phyloP scores from a whole-genome alignment of 2,329 filamentous ascomycete genomes.

The Ceratocystiopsis sp. region DNA sequence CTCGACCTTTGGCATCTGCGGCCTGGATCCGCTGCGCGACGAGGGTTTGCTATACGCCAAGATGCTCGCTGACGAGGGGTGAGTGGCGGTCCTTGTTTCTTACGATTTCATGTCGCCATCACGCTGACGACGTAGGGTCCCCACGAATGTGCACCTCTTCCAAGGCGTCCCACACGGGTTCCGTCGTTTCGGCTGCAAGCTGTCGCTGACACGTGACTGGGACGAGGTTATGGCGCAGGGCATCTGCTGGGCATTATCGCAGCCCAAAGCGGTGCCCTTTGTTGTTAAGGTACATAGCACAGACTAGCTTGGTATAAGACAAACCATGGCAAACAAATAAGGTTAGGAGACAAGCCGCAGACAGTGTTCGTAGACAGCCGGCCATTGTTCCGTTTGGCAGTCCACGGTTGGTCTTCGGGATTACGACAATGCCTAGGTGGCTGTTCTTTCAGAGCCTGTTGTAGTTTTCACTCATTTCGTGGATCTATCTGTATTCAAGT shows the following conservation, averaged over 20 bases:
- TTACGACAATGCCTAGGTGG: too few species aligned
- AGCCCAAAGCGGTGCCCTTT: conserved; percentile 38
- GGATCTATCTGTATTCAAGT: too few species aligned
- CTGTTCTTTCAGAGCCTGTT: too few species aligned
- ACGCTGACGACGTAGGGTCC: conserved; percentile 9
- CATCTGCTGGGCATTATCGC: conserved; percentile 22
- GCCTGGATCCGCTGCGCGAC: conserved; percentile 8
- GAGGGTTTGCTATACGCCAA: conserved; percentile 8
- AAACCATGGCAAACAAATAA: too few species aligned
- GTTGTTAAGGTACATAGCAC: conserved; percentile 3
- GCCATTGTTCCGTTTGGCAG: too few species aligned
- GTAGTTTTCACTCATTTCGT: too few species aligned
- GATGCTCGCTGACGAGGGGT: conserved; percentile 3
- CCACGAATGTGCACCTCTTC: conserved; percentile 13
- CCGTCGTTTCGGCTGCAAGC: conserved; percentile 13
- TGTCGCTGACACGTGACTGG: conserved; percentile 20
- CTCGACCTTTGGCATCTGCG: conserved; percentile 5
- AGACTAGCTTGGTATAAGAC: neutral
- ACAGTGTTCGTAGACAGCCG: too few species aligned
- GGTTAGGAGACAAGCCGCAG: too few species aligned
- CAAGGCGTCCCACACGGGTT: conserved; percentile 9
- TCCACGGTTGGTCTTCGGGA: too few species aligned
- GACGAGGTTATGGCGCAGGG: conserved; percentile 33
- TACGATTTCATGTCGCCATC: neutral
- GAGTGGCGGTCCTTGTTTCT: neutral